phyloP scores from a whole-genome alignment of 2,329 filamentous ascomycete species.

The Rhinocladiella mackenziei region DNA sequence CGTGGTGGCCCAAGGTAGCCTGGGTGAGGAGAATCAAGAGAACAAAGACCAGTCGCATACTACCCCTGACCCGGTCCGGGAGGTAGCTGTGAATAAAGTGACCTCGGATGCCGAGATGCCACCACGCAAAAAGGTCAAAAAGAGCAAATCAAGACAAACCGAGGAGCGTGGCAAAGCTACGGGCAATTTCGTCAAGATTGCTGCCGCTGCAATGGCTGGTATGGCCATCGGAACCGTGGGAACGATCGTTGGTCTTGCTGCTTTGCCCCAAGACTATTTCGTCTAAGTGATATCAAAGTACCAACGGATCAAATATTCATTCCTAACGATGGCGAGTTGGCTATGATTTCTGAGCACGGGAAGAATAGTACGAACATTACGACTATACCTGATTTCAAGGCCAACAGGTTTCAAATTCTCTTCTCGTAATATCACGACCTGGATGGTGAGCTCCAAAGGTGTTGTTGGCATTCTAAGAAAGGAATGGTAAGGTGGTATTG shows the following conservation, averaged over 20 bases:
- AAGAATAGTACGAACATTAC: no score
- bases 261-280: constrained; percentile 44
- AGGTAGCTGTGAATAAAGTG: constrained; percentile 31
- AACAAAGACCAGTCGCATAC: neutral
- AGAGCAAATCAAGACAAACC: constrained; percentile 10
- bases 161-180: constrained; percentile 1
- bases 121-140: constrained; percentile 23
- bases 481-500: no score
- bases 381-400: no score
- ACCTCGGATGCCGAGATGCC: constrained; percentile 10
- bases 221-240: constrained; percentile 42
- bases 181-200: constrained; percentile 35
- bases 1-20: no score
- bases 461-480: no score
- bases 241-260: constrained; percentile 40
- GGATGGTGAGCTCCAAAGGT: no score
- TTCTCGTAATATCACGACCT: no score
- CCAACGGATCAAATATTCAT: no score
- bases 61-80: constrained; percentile 21
- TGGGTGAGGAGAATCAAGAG: neutral
- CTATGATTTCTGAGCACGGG: neutral
- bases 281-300: constrained; percentile 27
- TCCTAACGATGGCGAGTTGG: no score
- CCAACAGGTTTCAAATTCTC: no score
- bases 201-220: constrained; percentile 39